These are phyloP conservation scores for Aspergillus versicolor DNA, from an alignment of 2,329 filamentous ascomycete species.

Conservation along the genomic window DNA sequence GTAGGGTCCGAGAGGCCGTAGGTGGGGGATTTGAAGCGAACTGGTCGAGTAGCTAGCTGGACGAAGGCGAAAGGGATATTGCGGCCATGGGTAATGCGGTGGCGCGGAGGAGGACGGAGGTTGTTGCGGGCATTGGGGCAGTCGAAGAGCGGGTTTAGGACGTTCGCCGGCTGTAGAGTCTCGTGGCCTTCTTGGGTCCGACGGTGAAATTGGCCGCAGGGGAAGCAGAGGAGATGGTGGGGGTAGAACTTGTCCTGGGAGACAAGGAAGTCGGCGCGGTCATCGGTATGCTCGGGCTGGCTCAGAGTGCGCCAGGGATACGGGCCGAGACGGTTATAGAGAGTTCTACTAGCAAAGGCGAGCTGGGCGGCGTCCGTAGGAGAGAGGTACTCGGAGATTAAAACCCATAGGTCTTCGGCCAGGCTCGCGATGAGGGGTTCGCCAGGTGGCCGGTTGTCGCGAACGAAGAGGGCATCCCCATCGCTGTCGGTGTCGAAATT, in stretches of 20 bases:
- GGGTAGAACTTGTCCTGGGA: slow-evolving; percentile 53
- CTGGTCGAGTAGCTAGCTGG: slow-evolving; percentile 55
- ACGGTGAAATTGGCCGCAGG: slow-evolving; percentile 56
- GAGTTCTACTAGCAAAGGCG: slow-evolving; percentile 49
- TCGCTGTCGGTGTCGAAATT: slow-evolving; percentile 28
- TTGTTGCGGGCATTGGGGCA: slow-evolving; percentile 56
- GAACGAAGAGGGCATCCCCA: slow-evolving; percentile 8
- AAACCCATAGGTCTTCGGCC: slow-evolving; percentile 47
- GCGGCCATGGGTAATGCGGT: slow-evolving; percentile 55
- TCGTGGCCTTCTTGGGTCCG: slow-evolving; percentile 55
- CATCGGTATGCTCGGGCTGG: slow-evolving; percentile 43
- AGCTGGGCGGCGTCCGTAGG: slow-evolving; percentile 51
- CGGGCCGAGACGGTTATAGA: slow-evolving; percentile 45
- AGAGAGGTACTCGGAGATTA: slow-evolving; percentile 43
- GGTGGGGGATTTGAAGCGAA: slow-evolving; percentile 42
- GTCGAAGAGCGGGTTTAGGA: slow-evolving; percentile 57
- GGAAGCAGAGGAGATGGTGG: slow-evolving; percentile 59
- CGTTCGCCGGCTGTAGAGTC: slow-evolving; percentile 52
- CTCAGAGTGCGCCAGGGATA: slow-evolving; percentile 42
- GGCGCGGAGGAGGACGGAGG: slow-evolving; percentile 49
- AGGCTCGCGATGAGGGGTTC: slow-evolving; percentile 49
- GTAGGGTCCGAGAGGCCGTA: slow-evolving; percentile 49
- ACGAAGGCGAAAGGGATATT: slow-evolving; percentile 59
- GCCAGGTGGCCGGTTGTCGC: slow-evolving; percentile 30
- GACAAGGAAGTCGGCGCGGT: slow-evolving; percentile 53